Conservation (phyloP, 176 grass and related monocot species). For the Juncus inflexus region DNA sequence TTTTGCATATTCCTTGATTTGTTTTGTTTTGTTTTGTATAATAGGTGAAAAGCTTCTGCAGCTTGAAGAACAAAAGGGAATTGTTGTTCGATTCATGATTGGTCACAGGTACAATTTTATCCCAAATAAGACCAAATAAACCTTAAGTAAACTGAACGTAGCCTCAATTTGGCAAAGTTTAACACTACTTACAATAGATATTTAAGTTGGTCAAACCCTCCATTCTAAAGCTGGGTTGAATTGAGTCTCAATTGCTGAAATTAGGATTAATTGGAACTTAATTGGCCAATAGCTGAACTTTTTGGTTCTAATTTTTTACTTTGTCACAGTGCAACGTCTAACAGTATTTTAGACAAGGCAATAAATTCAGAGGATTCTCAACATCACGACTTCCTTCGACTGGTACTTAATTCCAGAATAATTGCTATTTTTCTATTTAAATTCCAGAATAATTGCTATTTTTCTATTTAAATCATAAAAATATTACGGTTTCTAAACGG, state of each 20-base stretch:
- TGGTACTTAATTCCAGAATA: conserved; percentile 38
- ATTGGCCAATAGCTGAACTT: too few relatives aligned
- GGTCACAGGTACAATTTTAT: conserved; percentile 79
- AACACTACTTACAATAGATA: not conserved
- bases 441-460: too few relatives aligned
- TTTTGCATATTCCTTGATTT: conserved; percentile 5
- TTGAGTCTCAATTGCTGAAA: too few relatives aligned
- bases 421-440: conserved; percentile 8
- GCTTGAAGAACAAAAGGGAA: conserved; percentile 82
- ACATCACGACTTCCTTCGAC: conserved; percentile 85
- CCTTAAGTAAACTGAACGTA: not conserved
- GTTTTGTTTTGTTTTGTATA: conserved; percentile 19
- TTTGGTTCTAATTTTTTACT: too few relatives aligned
- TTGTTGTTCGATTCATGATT: conserved; percentile 91
- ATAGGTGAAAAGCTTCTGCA: conserved; percentile 67
- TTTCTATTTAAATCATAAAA: too few relatives aligned
- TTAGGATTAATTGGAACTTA: too few relatives aligned
- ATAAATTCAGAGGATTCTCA: conserved; percentile 78
- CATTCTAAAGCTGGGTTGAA: not conserved
- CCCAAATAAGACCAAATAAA: not conserved
- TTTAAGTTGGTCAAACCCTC: not conserved
- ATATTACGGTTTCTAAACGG: too few relatives aligned
- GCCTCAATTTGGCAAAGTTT: conserved; percentile 6
- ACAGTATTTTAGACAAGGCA: conserved; percentile 93
- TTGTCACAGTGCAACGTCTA: conserved; percentile 67